phyloP scores from a whole-genome alignment of 768 basidiomycete genomes.

The Lactarius evosmus region DNA sequence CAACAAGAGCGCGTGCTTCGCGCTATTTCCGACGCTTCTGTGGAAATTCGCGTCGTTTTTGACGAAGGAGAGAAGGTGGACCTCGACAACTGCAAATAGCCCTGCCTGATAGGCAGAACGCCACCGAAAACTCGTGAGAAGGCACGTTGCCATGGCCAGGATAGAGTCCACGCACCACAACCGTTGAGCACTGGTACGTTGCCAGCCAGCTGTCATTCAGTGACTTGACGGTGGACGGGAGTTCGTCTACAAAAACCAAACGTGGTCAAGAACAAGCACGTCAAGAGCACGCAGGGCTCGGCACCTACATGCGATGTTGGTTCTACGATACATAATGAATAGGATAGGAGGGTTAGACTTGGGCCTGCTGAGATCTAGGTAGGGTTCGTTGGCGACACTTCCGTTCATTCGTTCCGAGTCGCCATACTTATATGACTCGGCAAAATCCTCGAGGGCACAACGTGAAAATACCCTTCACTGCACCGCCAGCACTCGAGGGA shows the following conservation, averaged over 20 bases:
- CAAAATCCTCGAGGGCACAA: constrained; percentile 2
- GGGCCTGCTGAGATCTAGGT: not conserved
- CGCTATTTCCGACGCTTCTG: not conserved
- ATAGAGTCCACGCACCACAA: constrained; percentile 13
- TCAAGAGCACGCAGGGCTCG: not conserved
- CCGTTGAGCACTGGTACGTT: constrained; percentile 23
- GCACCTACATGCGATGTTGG: constrained; percentile 25
- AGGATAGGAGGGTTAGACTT: not conserved
- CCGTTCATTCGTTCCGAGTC: not conserved
- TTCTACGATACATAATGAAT: constrained; percentile 15
- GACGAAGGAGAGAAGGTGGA: constrained; percentile 22
- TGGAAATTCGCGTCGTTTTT: constrained; percentile 8
- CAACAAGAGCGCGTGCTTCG: constrained; percentile 16
- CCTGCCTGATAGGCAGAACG: constrained; percentile 14
- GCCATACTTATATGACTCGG: constrained; percentile 10
- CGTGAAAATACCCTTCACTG: constrained; percentile 5
- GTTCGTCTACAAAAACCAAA: constrained; percentile 18
- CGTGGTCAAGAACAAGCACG: not conserved
- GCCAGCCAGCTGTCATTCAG: constrained; percentile 25
- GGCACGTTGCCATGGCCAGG: not conserved
- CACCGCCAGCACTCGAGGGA: not conserved
- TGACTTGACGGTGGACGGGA: constrained; percentile 25
- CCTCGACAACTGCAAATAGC: constrained; percentile 20
- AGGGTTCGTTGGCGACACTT: not conserved
- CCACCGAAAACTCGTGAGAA: not conserved